A percentile compares a stretch with the other conserved stretches of the same genome.
Conservation (phyloP, 805 yeast species). For the Dipodascus albidus region DNA sequence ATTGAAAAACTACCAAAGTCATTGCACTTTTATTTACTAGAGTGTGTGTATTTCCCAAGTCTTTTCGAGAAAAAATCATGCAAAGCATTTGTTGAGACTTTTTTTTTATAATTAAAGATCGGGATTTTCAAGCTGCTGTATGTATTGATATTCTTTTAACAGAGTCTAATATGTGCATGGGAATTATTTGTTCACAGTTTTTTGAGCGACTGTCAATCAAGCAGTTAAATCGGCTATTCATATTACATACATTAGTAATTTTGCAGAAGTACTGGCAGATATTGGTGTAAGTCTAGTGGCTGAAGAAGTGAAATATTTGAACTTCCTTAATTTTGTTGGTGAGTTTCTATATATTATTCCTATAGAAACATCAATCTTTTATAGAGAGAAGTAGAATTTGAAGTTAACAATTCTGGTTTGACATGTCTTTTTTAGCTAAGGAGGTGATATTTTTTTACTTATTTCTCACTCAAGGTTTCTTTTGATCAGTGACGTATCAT, state of each 20-base stretch:
- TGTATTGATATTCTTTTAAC: constrained; percentile 45
- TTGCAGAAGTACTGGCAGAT: constrained; percentile 52
- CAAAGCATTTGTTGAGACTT: constrained; percentile 47
- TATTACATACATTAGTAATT: constrained; percentile 49
- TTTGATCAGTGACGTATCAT: constrained; percentile 48
- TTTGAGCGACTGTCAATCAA: constrained; percentile 52
- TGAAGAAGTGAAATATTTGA: constrained; percentile 36
- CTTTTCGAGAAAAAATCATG: constrained; percentile 46
- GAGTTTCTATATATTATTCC: constrained; percentile 45
- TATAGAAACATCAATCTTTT: constrained; percentile 46
- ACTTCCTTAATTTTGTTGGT: constrained; percentile 51
- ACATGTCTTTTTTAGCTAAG: constrained; percentile 55
- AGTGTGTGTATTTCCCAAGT: constrained; percentile 44
- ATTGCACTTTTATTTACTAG: constrained; percentile 67
- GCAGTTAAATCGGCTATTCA: constrained; percentile 53
- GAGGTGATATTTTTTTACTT: constrained; percentile 68
- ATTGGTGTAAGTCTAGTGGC: constrained; percentile 46
- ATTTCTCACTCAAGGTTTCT: constrained; percentile 49
- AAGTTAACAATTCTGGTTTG: constrained; percentile 52
- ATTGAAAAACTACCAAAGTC: constrained; percentile 50
- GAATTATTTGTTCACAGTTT: constrained; percentile 55
- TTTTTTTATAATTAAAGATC: constrained; percentile 49
- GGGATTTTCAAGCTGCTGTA: constrained; percentile 67
- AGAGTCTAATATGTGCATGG: constrained; percentile 59
- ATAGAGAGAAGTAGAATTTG: constrained; percentile 40